Percentiles rank a stretch among this genome's conserved stretches.
phyloP scores from a whole-genome alignment of 352 stramenopile species.

The Bremia lactucae region DNA sequence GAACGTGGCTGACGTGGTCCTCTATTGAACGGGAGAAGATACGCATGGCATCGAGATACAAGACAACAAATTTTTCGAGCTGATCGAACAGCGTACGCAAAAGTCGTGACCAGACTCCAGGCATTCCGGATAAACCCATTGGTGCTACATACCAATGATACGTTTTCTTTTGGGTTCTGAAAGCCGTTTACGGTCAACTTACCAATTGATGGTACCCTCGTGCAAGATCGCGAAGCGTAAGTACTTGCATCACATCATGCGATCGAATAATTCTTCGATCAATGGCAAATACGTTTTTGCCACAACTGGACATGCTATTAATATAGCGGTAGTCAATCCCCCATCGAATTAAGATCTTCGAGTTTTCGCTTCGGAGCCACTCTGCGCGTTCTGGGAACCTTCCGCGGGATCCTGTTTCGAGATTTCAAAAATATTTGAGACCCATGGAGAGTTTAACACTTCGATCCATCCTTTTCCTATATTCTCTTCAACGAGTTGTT shows the following conservation, averaged over 20 bases:
- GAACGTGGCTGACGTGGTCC: constrained; percentile 1
- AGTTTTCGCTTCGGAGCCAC: not conserved
- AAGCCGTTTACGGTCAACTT: not conserved
- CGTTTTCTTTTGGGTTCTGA: constrained; percentile 2
- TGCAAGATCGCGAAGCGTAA: not conserved
- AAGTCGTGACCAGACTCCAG: constrained; percentile 1
- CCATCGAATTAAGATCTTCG: not conserved
- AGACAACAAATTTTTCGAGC: not conserved
- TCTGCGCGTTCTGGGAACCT: not conserved
- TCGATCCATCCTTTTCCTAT: not conserved
- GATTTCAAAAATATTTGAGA: not conserved
- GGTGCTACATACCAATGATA: constrained; percentile 4
- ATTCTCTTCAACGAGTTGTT: not conserved
- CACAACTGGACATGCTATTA: not conserved
- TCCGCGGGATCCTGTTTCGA: not conserved
- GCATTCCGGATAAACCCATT: constrained; percentile 3
- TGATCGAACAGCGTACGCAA: not conserved
- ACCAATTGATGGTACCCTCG: constrained; percentile 5
- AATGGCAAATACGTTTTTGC: not conserved
- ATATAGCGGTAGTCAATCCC: not conserved
- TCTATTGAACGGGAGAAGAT: constrained; percentile 3
- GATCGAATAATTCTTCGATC: not conserved
- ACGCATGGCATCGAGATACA: constrained; percentile 5
- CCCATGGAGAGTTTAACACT: not conserved
- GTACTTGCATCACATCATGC: not conserved